These are phyloP conservation scores for Penicillium canescens DNA, from an alignment of 495 filamentous ascomycete genomes.

Conservation along the genomic window DNA sequence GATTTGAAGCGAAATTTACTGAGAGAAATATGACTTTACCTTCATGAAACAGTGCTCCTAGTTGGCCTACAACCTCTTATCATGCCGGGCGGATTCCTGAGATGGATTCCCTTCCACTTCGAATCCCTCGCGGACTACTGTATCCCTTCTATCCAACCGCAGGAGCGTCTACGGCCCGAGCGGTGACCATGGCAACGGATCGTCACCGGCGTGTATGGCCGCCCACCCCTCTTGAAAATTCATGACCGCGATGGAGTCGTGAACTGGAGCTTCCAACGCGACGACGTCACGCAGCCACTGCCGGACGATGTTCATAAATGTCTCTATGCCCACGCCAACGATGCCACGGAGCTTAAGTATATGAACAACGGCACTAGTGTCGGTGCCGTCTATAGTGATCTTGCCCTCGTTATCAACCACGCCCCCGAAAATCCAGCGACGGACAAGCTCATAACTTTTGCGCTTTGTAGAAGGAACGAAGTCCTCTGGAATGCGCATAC, in stretches of 20 bases:
- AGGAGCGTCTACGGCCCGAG: slow-evolving; percentile 12
- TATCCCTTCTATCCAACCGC: slow-evolving; percentile 19
- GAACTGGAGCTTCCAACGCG: slow-evolving; percentile 25
- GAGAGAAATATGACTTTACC: too few relatives aligned
- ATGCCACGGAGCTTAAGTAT: background rate
- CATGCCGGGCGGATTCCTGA: slow-evolving; percentile 10
- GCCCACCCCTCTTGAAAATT: slow-evolving; percentile 24
- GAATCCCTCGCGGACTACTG: slow-evolving; percentile 12
- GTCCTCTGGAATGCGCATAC: slow-evolving; percentile 27
- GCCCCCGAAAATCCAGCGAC: background rate
- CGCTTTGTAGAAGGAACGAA: slow-evolving; percentile 12
- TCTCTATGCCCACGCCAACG: too few relatives aligned
- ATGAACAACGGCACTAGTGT: background rate
- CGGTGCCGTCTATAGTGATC: background rate
- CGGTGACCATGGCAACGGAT: slow-evolving; percentile 22
- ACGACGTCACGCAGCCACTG: slow-evolving; percentile 11
- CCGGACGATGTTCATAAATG: slow-evolving; percentile 8
- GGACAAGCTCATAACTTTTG: background rate
- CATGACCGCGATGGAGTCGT: slow-evolving; percentile 24
- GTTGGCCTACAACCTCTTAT: too few relatives aligned
- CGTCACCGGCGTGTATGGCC: slow-evolving; percentile 26
- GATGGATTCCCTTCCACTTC: slow-evolving; percentile 16
- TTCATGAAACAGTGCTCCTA: too few relatives aligned
- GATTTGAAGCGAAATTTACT: too few relatives aligned
- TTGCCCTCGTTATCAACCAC: slow-evolving; percentile 19